Evolutionary conservation across 2,329 filamentous ascomycete species (phyloP).

Genomic region (Fusarium verticillioides): DNA sequence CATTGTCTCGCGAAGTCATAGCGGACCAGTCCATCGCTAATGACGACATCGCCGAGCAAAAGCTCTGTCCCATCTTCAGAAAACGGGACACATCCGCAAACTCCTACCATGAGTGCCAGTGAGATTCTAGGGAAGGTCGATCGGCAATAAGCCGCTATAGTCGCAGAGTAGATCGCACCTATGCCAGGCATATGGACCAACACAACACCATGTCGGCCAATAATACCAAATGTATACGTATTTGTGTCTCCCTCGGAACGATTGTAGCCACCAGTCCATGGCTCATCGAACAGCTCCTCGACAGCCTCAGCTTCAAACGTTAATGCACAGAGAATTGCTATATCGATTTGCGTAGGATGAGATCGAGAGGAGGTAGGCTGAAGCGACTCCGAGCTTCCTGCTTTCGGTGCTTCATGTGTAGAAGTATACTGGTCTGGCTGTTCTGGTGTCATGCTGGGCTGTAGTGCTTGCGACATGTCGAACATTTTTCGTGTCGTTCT

Average conservation of each 20-base stretch:
- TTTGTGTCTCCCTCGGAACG: neutral
- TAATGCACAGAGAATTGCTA: neutral
- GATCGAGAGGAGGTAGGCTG: fast-evolving
- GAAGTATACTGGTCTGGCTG: neutral
- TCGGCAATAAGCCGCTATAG: neutral
- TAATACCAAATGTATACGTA: neutral
- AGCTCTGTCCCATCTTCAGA: fast-evolving
- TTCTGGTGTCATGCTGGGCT: too few relatives aligned
- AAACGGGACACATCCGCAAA: neutral
- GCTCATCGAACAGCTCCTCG: fast-evolving
- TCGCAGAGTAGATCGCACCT: neutral
- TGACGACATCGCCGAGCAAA: neutral
- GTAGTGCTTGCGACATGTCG: too few relatives aligned
- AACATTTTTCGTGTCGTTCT: too few relatives aligned
- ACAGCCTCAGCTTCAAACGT: neutral
- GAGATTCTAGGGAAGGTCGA: neutral
- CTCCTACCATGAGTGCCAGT: neutral
- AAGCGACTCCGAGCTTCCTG: fast-evolving
- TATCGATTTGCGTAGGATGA: fast-evolving
- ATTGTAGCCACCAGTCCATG: fast-evolving
- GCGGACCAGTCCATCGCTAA: neutral
- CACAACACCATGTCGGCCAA: neutral
- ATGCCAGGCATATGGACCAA: neutral
- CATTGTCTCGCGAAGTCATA: neutral
- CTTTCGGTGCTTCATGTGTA: fast-evolving